phyloP scores from a whole-genome alignment of 2,329 filamentous ascomycete genomes.

The Thielaviopsis euricoi region DNA sequence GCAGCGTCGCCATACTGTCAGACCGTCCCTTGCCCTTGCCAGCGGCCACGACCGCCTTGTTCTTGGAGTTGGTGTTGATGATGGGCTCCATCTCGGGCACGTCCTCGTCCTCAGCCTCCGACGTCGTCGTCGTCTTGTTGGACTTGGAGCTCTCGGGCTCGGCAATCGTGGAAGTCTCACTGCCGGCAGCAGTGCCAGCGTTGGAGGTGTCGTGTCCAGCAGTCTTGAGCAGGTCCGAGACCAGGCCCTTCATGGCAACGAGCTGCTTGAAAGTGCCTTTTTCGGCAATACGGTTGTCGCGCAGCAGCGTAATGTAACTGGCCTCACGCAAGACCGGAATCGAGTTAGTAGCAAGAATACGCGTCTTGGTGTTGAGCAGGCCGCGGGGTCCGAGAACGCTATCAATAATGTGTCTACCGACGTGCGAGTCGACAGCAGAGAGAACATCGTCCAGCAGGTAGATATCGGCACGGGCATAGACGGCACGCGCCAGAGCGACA shows the following conservation, averaged over 20 bases:
- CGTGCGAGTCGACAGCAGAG: slow-evolving; percentile 95
- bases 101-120: slow-evolving; percentile 61
- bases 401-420: slow-evolving; percentile 86
- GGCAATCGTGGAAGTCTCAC: slow-evolving; percentile 41
- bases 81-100: slow-evolving; percentile 65
- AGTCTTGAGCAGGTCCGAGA: slow-evolving; percentile 68
- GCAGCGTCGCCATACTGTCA: slow-evolving; percentile 63
- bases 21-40: slow-evolving; percentile 37
- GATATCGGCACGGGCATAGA: slow-evolving; percentile 92
- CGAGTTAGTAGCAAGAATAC: slow-evolving; percentile 86
- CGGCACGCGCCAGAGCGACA: slow-evolving; percentile 77
- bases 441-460: slow-evolving; percentile 89
- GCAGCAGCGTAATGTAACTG: slow-evolving; percentile 72
- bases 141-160: slow-evolving; percentile 30
- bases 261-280: slow-evolving; percentile 82
- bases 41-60: slow-evolving; percentile 19
- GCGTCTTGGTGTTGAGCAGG: slow-evolving; percentile 68
- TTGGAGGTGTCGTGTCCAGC: slow-evolving; percentile 42
- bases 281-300: slow-evolving; percentile 70
- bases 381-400: slow-evolving; percentile 79
- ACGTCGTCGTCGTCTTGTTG: background rate
- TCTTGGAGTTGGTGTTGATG: slow-evolving; percentile 35
- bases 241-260: slow-evolving; percentile 83
- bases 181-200: slow-evolving; percentile 22
- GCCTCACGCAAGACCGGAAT: slow-evolving; percentile 82